Percentiles rank a stretch among this genome's conserved stretches.
Evolutionary conservation across 768 basidiomycete genomes (phyloP).

Genomic region (Panaeolus cyanescens): DNA sequence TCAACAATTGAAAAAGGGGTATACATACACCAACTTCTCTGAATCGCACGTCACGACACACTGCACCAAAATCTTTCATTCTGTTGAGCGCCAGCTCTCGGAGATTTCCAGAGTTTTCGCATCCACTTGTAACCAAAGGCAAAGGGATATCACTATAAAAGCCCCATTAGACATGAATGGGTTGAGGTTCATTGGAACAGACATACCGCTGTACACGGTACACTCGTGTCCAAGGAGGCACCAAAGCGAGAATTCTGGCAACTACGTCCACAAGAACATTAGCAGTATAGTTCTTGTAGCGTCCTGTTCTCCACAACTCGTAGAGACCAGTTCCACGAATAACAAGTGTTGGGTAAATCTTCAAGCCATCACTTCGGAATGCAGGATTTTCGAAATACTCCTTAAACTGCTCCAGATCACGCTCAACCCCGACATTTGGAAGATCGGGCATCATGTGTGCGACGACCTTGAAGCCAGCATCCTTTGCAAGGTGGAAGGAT

Average conservation of each 20-base stretch:
- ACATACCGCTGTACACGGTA: conserved; percentile 93
- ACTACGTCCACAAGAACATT: conserved; percentile 98
- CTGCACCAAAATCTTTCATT: conserved; percentile 99
- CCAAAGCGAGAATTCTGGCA: conserved; percentile 91
- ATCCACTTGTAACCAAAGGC: conserved; percentile 94
- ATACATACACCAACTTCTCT: conserved; percentile 92
- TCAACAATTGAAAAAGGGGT: conserved; percentile 2
- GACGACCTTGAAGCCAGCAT: conserved; percentile 99
- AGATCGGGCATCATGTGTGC: conserved; percentile 99
- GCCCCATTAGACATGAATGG: conserved; percentile 12
- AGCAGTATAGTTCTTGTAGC: conserved; percentile 99
- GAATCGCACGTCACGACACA: conserved; percentile 96
- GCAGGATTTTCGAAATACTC: conserved; percentile 99
- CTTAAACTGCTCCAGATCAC: conserved; percentile 98
- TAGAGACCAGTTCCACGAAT: conserved; percentile 97
- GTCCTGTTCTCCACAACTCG: conserved; percentile 94
- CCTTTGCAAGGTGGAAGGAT: conserved; percentile 96
- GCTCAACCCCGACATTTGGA: conserved; percentile 95
- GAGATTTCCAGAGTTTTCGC: conserved; percentile 96
- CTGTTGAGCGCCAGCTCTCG: conserved; percentile 94
- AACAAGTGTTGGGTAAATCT: conserved; percentile 97
- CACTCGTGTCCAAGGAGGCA: conserved; percentile 98
- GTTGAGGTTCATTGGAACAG: conserved; percentile 3
- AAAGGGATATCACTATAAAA: conserved; percentile 86
- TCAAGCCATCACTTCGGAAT: conserved; percentile 95